Evolutionary conservation across 2,329 filamentous ascomycete species (phyloP).

Genomic region (Emericellopsis cladophorae): DNA sequence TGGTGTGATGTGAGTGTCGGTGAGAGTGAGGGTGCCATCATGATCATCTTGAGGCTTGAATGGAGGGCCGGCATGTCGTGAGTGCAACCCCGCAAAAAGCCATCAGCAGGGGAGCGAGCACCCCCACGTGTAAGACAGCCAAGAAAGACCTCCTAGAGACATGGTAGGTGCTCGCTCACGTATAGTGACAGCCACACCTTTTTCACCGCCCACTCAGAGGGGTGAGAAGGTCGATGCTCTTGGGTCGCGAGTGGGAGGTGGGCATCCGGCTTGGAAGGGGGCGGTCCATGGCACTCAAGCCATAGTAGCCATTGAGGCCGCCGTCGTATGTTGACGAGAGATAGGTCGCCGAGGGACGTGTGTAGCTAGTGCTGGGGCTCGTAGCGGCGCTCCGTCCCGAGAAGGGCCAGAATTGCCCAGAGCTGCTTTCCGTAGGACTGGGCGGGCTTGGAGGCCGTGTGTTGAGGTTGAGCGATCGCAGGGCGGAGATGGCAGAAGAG

Average conservation of each 20-base stretch:
- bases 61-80: too few species aligned
- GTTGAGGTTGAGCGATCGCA: slow-evolving; percentile 37
- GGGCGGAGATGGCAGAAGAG: slow-evolving; percentile 38
- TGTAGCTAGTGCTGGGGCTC: slow-evolving; percentile 41
- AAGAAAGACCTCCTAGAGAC: too few species aligned
- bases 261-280: slow-evolving; percentile 44
- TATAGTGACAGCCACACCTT: too few species aligned
- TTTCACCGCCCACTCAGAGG: slow-evolving; percentile 27
- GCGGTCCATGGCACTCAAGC: slow-evolving; percentile 29
- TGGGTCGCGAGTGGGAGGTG: slow-evolving; percentile 41
- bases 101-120: too few species aligned
- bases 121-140: too few species aligned
- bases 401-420: slow-evolving; percentile 36
- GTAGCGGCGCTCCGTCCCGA: slow-evolving; percentile 31
- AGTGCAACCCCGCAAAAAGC: too few species aligned
- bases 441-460: slow-evolving; percentile 39
- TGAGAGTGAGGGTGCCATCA: too few species aligned
- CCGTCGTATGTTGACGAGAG: slow-evolving; percentile 43
- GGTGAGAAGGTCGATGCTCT: slow-evolving; percentile 52
- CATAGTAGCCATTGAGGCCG: slow-evolving; percentile 24
- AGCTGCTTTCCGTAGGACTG: slow-evolving; percentile 30
- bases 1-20: too few species aligned
- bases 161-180: too few species aligned
- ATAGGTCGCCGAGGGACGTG: slow-evolving; percentile 22
- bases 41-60: too few species aligned